Evolutionary conservation across 2,329 filamentous ascomycete genomes (phyloP).

Genomic region (Ophiostoma angusticollis): DNA sequence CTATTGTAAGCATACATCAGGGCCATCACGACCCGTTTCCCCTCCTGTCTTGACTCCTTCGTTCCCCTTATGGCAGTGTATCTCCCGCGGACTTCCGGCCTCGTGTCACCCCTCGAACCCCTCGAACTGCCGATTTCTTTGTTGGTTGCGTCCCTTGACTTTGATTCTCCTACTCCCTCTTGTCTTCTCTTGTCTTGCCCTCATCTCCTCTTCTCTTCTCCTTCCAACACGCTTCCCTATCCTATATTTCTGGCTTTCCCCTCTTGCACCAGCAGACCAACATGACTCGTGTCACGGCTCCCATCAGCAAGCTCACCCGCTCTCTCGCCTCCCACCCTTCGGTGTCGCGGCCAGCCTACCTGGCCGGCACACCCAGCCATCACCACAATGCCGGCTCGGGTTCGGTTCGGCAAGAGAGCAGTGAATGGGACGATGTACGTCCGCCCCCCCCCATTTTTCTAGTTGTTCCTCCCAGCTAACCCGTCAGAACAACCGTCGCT

Average conservation of each 20-base stretch:
- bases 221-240: background rate
- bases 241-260: background rate
- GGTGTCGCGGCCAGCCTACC: conserved; percentile 21
- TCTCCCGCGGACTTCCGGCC: conserved; percentile 5
- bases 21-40: conserved; percentile 2
- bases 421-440: conserved; percentile 31
- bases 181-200: background rate
- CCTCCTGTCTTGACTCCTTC: background rate
- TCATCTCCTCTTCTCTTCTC: background rate
- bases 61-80: background rate
- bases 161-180: too few species aligned
- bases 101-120: conserved; percentile 1
- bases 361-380: conserved; percentile 17
- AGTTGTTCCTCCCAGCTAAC: background rate
- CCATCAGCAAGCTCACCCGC: conserved; percentile 36
- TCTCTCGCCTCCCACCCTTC: conserved; percentile 31
- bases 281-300: conserved; percentile 39
- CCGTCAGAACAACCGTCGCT: conserved; percentile 21
- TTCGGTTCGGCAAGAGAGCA: conserved; percentile 33
- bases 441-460: background rate
- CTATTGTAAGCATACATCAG: too few species aligned
- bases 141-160: too few species aligned
- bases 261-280: conserved; percentile 7
- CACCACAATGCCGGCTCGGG: conserved; percentile 25
- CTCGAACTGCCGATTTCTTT: too few species aligned